A percentile compares a stretch with the other conserved stretches of the same genome.
Conservation (phyloP, 768 basidiomycete genomes). For the Dacryopinax primogenitus region DNA sequence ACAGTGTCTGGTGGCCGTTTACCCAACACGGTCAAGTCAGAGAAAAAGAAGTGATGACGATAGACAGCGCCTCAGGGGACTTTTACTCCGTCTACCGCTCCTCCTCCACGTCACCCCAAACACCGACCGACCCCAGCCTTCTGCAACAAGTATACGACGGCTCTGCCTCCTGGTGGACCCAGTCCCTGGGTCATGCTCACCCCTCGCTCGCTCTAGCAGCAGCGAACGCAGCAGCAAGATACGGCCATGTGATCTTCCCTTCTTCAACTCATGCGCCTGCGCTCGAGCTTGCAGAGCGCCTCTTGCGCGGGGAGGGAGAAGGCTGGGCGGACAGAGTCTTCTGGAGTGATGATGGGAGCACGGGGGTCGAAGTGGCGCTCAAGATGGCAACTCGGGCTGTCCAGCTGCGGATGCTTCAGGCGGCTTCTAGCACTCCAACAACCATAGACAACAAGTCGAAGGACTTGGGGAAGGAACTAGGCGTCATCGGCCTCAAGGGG, state of each 20-base stretch:
- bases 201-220: constrained; percentile 71
- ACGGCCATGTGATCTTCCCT: constrained; percentile 96
- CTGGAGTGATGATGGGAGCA: constrained; percentile 90
- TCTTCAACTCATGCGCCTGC: constrained; percentile 79
- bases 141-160: constrained; percentile 64
- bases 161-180: constrained; percentile 98
- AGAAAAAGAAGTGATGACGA: constrained; percentile 77
- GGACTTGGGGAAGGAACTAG: constrained; percentile 40
- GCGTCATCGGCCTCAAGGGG: constrained; percentile 74
- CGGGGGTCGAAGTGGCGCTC: constrained; percentile 92
- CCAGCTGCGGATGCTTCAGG: constrained; percentile 19
- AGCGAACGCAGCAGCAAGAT: constrained; percentile 78
- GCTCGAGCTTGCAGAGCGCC: constrained; percentile 63
- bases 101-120: constrained; percentile 24
- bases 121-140: constrained; percentile 18
- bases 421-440: too few relatives aligned
- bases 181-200: constrained; percentile 73
- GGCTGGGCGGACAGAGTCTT: constrained; percentile 89
- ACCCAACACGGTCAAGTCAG: constrained; percentile 72
- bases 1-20: constrained; percentile 93
- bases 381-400: constrained; percentile 79
- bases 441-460: neutral
- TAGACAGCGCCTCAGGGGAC: constrained; percentile 81
- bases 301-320: constrained; percentile 67
- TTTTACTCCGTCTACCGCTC: constrained; percentile 61